A percentile compares a stretch with the other conserved stretches of the same genome.
Evolutionary conservation across 495 filamentous ascomycete species (phyloP).

Genomic region (Penicillium subrubescens): DNA sequence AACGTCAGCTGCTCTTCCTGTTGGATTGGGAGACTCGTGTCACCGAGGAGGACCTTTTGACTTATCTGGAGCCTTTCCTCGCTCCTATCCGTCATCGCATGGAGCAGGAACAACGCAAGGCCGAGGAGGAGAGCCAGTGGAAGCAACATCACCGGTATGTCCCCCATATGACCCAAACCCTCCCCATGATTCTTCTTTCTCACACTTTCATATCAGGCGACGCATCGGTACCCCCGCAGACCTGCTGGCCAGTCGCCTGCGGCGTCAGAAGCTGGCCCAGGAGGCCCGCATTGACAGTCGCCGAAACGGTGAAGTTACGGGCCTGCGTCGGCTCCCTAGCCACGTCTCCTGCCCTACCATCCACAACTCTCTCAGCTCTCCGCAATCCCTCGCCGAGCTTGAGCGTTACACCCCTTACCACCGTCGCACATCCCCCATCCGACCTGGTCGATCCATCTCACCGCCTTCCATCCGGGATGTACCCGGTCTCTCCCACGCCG

Average conservation of each 20-base stretch:
- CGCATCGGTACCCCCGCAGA: conserved; percentile 46
- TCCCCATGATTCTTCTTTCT: background rate
- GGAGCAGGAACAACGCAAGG: conserved; percentile 33
- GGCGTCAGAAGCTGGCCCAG: conserved; percentile 37
- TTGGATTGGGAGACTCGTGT: conserved; percentile 92
- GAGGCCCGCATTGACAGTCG: conserved; percentile 35
- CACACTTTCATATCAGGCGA: conserved; percentile 24
- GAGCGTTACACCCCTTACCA: conserved; percentile 43
- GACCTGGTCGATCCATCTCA: conserved; percentile 46
- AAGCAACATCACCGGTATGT: conserved; percentile 47
- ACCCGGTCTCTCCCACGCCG: conserved; percentile 47
- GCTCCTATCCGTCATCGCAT: conserved; percentile 68
- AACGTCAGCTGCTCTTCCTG: conserved; percentile 93
- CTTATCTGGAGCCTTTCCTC: conserved; percentile 85
- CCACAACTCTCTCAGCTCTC: conserved; percentile 34
- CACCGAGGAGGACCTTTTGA: conserved; percentile 79
- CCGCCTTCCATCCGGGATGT: conserved; percentile 53
- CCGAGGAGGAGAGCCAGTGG: conserved; percentile 36
- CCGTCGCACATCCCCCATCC: conserved; percentile 40
- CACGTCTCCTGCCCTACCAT: conserved; percentile 42
- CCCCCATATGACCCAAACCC: conserved; percentile 6
- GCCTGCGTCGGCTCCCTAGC: conserved; percentile 30
- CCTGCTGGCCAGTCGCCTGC: conserved; percentile 43
- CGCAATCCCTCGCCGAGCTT: conserved; percentile 31
- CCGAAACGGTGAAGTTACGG: conserved; percentile 16